A percentile compares a stretch with the other conserved stretches of the same genome.
Conservation (phyloP, 164 flowering plant species). For the Platanus orientalis region DNA sequence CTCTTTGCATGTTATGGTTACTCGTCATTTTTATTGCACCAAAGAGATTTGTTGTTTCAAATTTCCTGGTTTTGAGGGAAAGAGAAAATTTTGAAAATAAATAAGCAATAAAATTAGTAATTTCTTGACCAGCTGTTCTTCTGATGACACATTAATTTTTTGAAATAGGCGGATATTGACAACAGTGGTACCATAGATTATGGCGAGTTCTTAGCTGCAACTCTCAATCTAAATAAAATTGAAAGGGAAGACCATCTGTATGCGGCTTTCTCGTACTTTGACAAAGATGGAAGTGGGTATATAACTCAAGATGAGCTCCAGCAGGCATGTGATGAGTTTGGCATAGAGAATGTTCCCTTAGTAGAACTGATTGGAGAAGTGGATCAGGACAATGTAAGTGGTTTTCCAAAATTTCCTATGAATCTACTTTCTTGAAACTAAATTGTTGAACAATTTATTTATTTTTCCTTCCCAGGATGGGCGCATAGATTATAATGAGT, state of each 20-base stretch:
- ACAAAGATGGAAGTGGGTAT: slow-evolving; percentile 79
- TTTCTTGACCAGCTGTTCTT: too few species aligned
- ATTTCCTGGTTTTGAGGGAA: not conserved
- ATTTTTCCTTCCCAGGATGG: slow-evolving; percentile 52
- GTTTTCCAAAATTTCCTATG: not conserved
- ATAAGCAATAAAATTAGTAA: too few species aligned
- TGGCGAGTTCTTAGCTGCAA: slow-evolving; percentile 65
- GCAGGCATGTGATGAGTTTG: slow-evolving; percentile 64
- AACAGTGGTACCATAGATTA: slow-evolving; percentile 74
- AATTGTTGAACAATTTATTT: not conserved
- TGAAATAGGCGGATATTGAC: slow-evolving; percentile 57
- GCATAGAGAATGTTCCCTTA: slow-evolving; percentile 37
- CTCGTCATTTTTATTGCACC: not conserved
- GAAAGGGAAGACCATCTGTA: slow-evolving; percentile 62
- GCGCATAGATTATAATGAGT: slow-evolving; percentile 68
- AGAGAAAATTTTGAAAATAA: not conserved
- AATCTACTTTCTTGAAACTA: not conserved
- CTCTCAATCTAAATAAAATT: slow-evolving; percentile 61
- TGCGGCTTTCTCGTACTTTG: slow-evolving; percentile 72
- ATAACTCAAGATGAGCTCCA: slow-evolving; percentile 74
- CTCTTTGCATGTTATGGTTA: not conserved
- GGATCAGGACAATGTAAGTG: slow-evolving; percentile 64
- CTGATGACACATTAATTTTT: not conserved
- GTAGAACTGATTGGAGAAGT: slow-evolving; percentile 69
- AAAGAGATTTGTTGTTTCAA: not conserved